Evolutionary conservation across 805 yeast species (phyloP), one percentile per base, ranked within the genome.

Genomic region (Saccharomycopsis lassenensis): DNA sequence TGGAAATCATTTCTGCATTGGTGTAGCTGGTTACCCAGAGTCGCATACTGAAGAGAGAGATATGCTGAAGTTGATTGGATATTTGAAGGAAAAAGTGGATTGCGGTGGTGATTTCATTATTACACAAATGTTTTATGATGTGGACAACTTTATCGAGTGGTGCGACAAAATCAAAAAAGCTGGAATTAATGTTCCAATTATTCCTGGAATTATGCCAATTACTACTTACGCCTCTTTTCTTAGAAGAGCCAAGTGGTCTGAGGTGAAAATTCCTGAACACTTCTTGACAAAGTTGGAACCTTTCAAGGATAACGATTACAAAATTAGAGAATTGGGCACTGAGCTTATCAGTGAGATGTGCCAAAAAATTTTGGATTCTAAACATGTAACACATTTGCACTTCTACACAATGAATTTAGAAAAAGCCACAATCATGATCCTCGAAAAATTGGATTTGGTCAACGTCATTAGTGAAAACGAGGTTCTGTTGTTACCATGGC

Each of bases 181-280:
- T 16, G 96, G 95, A 16, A 35, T 36, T 27, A 70, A 91, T 45
- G 75, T 83, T 36, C 97, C 97, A 20, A 82, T 91, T 46, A 78
- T 91, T 41, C 98, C 98, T 1, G 98, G 98, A 10, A 86, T 91
- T 57, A 91, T 91, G 98, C 98, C 98, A 16, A 87, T 91, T 40
- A 77, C 94, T n/a, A 84, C 95, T 3, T 87, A 89, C 59, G 81
- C 93, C 18, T 75, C 95, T 3, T 91, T 91, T 55, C 58, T 86
- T 45, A 78, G 98, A 63, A 74, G 98, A 56, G 95, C 95, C 14
- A 75, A 75, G 37, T 91, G 98, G 98, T 85, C 94, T 41, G 80
- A 82, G 51, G 77, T 91, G 48, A 58, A 69, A 27, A 68, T 91
- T 41, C 98, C 98, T 3, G 67, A 69, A 42, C 66, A 71, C 33